Conservation (phyloP, 1,139 yeast genomes). For the Diutina sp. region DNA sequence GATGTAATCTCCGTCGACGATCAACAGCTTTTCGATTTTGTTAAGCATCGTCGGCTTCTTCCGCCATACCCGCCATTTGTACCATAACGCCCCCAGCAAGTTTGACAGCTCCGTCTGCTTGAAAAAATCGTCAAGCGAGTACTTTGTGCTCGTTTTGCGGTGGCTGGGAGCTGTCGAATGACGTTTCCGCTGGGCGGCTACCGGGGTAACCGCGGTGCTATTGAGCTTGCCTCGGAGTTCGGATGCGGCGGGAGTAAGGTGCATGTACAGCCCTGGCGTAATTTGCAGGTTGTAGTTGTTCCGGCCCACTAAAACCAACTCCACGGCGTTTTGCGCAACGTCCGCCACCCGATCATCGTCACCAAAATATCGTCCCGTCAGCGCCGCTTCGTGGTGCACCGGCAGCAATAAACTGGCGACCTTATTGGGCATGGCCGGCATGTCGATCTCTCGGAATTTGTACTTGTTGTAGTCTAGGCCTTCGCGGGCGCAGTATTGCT, state of each 20-base stretch:
- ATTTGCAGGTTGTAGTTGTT: neutral
- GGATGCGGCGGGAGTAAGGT: neutral
- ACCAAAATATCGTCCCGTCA: neutral
- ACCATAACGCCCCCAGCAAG: slow-evolving; percentile 13
- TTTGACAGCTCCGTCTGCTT: neutral
- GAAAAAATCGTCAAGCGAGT: neutral
- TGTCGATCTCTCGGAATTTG: neutral
- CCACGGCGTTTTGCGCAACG: neutral
- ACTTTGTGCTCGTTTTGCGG: neutral
- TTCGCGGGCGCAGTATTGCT: neutral
- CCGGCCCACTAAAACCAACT: neutral
- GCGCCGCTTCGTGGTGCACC: neutral
- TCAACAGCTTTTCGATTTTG: slow-evolving; percentile 71
- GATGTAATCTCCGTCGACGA: slow-evolving; percentile 87
- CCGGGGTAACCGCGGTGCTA: neutral
- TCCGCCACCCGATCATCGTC: neutral
- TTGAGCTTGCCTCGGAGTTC: neutral
- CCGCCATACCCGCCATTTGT: slow-evolving; percentile 72
- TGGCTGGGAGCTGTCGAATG: neutral
- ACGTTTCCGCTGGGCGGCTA: neutral
- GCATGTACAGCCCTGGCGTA: slow-evolving; percentile 1
- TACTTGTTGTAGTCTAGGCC: neutral
- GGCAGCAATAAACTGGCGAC: slow-evolving; percentile 1
- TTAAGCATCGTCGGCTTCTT: slow-evolving; percentile 76
- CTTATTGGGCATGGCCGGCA: neutral